phyloP scores from a whole-genome alignment of 148 eudicot species.

The Vaccinium myrtillus region DNA sequence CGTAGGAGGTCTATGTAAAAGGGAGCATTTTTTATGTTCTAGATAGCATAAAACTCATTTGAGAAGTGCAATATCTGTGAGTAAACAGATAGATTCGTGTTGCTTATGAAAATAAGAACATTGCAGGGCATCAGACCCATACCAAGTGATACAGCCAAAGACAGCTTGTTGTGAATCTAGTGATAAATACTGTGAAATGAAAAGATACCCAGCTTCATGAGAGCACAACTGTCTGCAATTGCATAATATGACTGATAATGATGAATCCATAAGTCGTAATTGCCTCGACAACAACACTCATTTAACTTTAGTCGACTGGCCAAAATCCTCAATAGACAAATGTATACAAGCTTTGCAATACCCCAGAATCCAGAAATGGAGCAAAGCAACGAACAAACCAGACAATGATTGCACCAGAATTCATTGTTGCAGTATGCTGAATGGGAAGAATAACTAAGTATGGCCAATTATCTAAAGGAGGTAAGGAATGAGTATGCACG shows the following conservation, averaged over 20 bases:
- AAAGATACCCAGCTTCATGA: neutral
- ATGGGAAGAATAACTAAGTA: neutral
- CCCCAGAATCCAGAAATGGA: neutral
- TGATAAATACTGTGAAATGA: neutral
- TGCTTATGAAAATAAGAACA: neutral
- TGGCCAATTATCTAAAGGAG: neutral
- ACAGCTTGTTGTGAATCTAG: neutral
- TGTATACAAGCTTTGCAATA: neutral
- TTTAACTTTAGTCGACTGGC: neutral
- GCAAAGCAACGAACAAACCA: neutral
- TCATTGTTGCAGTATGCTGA: neutral
- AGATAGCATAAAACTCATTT: neutral
- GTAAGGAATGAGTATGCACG: neutral
- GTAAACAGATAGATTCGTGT: neutral
- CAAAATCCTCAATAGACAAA: neutral
- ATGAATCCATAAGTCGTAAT: neutral
- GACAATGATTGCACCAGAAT: neutral
- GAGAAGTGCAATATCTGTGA: neutral
- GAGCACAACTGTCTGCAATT: neutral
- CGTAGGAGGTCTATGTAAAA: neutral
- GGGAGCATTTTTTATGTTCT: neutral
- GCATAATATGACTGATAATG: neutral
- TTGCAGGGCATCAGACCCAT: neutral
- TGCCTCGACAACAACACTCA: neutral
- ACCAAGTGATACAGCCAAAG: neutral